Evolutionary conservation across 2,329 filamentous ascomycete genomes (phyloP).

Genomic region (Hymenoscyphus fructigenus): DNA sequence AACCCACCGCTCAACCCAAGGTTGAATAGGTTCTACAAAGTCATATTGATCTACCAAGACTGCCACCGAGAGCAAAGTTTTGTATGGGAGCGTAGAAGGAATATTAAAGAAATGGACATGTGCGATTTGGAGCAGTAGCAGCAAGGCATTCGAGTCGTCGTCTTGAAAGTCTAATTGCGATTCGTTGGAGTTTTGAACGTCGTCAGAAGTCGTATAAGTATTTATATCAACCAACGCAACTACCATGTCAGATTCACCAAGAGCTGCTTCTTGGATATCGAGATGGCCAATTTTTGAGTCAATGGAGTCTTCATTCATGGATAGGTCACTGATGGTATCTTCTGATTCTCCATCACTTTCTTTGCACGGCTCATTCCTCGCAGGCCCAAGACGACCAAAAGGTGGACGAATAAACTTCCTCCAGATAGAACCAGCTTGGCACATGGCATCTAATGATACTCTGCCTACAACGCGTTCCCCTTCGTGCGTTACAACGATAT

Average conservation of each 20-base stretch:
- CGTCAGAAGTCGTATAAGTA: too few species aligned
- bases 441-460: slow-evolving; percentile 13
- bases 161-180: background rate
- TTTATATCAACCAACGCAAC: background rate
- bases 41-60: background rate
- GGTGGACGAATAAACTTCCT: slow-evolving; percentile 8
- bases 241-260: background rate
- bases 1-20: background rate
- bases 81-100: background rate
- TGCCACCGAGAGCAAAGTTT: background rate
- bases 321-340: too few species aligned
- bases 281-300: too few species aligned
- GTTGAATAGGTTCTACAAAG: background rate
- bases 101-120: background rate
- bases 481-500: slow-evolving; percentile 12
- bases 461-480: slow-evolving; percentile 6
- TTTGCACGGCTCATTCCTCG: background rate
- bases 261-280: too few species aligned
- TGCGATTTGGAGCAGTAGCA: background rate
- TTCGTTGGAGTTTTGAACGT: background rate
- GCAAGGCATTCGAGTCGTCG: background rate
- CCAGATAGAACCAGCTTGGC: slow-evolving; percentile 16
- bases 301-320: too few species aligned
- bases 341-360: too few species aligned
- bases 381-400: background rate